Evolutionary conservation across 257 asterid species (phyloP), one percentile per base, ranked within the genome.

Genomic region (Euphrasia confusa): DNA sequence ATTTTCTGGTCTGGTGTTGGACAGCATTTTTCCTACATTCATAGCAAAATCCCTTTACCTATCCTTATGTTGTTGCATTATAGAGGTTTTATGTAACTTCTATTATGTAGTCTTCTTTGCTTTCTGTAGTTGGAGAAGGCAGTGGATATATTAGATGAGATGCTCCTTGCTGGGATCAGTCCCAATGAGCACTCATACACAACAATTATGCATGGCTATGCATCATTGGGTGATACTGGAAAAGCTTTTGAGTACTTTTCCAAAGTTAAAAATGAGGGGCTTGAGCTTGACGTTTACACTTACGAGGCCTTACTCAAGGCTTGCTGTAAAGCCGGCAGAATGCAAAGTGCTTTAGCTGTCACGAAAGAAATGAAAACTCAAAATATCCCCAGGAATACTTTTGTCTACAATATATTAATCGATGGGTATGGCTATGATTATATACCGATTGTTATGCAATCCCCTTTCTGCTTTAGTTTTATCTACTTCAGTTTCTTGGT

Each of bases 311-410:
- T 93, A 64, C 99, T 93, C 76, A 89, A 89, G 89, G 96, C 99
- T 44, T 93, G 97, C 64, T 93, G 99, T 71, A 93, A 93, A 80
- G 57, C 99, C 42, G 99, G 99, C 78, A 85, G 99, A 83, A 93
- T 93, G 97, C 99, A 93, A 72, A 89, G 99, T 75, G 99, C 99
- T 79, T 77, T 93, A 81, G 97, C 95, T 27, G 95, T 93, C 63
- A 93, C 99, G 7, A 83, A 87, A 78, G 95, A 87, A 74, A 93
- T 93, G 97, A 85, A 71, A 66, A 71, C 85, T 60, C 85, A 69
- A 69, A 87, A 85, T 58, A 82, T 93, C 72, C 84, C 85, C 6
- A 79, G 96, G 75, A 93, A 93, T 75, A 89, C 95, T 71, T 93
- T 77, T 57, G 84, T 93, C 74, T 93, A 81, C 87, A 93, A 93